Conservation (phyloP, 2,329 filamentous ascomycete genomes). For the Aureobasidium mangrovei region DNA sequence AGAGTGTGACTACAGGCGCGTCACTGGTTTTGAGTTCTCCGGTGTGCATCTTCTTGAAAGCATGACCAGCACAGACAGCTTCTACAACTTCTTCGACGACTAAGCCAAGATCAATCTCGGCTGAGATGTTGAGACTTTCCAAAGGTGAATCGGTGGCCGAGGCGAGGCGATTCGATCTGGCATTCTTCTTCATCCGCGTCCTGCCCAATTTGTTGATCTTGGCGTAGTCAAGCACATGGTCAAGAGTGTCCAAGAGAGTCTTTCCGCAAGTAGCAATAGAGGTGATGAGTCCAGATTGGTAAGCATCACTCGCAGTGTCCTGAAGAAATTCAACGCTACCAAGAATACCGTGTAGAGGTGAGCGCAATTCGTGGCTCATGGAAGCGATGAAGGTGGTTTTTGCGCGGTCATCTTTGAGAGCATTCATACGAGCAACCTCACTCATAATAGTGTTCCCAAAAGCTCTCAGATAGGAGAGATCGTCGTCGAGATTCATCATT, state of each 20-base stretch:
- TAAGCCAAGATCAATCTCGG: conserved; percentile 11
- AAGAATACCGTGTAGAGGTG: conserved; percentile 37
- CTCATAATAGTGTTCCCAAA: conserved; percentile 34
- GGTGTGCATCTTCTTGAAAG: conserved; percentile 24
- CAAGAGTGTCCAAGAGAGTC: conserved; percentile 39
- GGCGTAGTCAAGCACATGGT: conserved; percentile 33
- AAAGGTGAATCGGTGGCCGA: conserved; percentile 1
- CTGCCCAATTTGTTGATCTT: conserved; percentile 35
- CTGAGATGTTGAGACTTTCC: conserved; percentile 12
- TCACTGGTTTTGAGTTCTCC: conserved; percentile 5
- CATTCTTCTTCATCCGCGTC: conserved; percentile 20
- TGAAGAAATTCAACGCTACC: conserved; percentile 37
- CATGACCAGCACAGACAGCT: conserved; percentile 32
- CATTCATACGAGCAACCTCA: conserved; percentile 31
- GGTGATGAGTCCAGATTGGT: conserved; percentile 31
- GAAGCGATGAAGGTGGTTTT: conserved; percentile 44
- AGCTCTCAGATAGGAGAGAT: conserved; percentile 29
- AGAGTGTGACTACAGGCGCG: not conserved
- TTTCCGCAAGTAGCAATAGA: conserved; percentile 42
- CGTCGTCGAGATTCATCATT: conserved; percentile 28
- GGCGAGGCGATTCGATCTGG: not conserved
- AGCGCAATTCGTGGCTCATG: conserved; percentile 44
- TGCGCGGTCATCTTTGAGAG: conserved; percentile 34
- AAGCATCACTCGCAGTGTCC: conserved; percentile 34
- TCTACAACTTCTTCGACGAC: conserved; percentile 14